A percentile compares a stretch with the other conserved stretches of the same genome.
phyloP scores from a whole-genome alignment of 768 basidiomycete species.

The Multifurca ochricompacta region DNA sequence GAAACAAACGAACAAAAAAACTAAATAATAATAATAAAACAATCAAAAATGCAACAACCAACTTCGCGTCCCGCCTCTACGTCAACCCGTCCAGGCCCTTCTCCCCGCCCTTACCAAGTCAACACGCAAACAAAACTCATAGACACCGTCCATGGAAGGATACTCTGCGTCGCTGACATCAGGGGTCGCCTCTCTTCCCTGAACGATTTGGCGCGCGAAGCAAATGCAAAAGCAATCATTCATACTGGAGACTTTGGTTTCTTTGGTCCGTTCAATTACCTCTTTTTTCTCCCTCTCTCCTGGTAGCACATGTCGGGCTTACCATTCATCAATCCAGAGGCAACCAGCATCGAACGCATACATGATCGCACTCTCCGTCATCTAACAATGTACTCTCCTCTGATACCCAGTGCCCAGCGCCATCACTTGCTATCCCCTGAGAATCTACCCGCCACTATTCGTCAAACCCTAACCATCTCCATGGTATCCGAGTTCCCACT shows the following conservation, averaged over 20 bases:
- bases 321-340: conserved; percentile 40
- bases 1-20: too few species aligned
- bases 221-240: conserved; percentile 85
- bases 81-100: conserved; percentile 49
- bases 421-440: conserved; percentile 68
- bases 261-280: conserved; percentile 48
- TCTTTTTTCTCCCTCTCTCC: neutral
- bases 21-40: too few species aligned
- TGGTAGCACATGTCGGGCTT: conserved; percentile 18
- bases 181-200: conserved; percentile 81
- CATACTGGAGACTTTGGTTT: conserved; percentile 99
- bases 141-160: conserved; percentile 72
- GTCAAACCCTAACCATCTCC: conserved; percentile 64
- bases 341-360: conserved; percentile 76
- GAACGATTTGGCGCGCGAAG: conserved; percentile 85
- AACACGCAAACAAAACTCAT: conserved; percentile 76
- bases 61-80: conserved; percentile 52
- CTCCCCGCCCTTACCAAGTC: conserved; percentile 48
- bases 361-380: conserved; percentile 95
- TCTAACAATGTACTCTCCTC: conserved; percentile 92
- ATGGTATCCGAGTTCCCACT: conserved; percentile 92
- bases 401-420: conserved; percentile 78
- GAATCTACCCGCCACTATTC: conserved; percentile 58
- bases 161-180: conserved; percentile 94
- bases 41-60: conserved; percentile 45